Conservation (phyloP, 2,329 filamentous ascomycete species). For the Juglanconis oblonga region DNA sequence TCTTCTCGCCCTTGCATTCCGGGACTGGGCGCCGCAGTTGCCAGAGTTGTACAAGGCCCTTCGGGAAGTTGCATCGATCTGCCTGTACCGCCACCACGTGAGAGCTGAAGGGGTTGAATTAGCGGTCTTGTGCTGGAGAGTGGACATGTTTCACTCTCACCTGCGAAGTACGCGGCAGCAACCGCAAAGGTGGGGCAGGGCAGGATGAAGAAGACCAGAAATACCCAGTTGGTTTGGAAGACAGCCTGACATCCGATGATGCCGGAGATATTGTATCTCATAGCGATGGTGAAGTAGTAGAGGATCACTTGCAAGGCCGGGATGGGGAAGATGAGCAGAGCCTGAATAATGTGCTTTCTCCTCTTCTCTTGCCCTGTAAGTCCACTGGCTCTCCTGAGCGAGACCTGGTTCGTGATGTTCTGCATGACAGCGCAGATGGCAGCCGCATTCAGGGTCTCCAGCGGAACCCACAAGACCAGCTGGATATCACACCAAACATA, state of each 20-base stretch:
- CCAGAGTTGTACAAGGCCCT: conserved; percentile 31
- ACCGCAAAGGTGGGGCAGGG: conserved; percentile 43
- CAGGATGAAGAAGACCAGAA: conserved; percentile 45
- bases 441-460: conserved; percentile 45
- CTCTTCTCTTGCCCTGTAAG: conserved; percentile 39
- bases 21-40: conserved; percentile 38
- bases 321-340: conserved; percentile 52
- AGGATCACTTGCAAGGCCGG: conserved; percentile 48
- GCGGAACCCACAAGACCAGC: conserved; percentile 32
- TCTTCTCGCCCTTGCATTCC: conserved; percentile 46
- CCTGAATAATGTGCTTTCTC: conserved; percentile 43
- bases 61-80: conserved; percentile 40
- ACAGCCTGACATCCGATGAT: conserved; percentile 47
- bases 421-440: conserved; percentile 54
- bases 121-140: not conserved
- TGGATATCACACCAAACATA: conserved; percentile 53
- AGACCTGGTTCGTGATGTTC: conserved; percentile 50
- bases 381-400: conserved; percentile 38
- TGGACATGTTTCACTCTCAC: conserved; percentile 33
- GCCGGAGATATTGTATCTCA: conserved; percentile 49
- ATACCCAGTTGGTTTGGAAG: conserved; percentile 45
- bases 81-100: conserved; percentile 38
- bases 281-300: conserved; percentile 44
- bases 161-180: conserved; percentile 43
- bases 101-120: conserved; percentile 6